These are phyloP conservation scores for Smittium mucronatum DNA, from an alignment of 371 early-diverging fungal genomes.

Conservation along the genomic window DNA sequence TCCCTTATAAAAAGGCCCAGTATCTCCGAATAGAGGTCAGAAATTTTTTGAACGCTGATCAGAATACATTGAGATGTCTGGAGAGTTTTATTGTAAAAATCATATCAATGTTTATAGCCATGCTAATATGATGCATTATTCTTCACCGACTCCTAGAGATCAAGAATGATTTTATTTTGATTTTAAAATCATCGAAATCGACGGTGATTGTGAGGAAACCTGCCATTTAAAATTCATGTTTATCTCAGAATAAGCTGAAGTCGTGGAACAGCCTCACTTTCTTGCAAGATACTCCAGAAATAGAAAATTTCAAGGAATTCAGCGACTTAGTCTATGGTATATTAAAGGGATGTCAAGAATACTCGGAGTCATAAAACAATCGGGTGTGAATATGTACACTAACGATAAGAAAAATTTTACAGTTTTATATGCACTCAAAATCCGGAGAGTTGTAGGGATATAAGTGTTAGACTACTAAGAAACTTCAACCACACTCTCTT, in stretches of 20 bases:
- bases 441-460: neutral
- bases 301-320: neutral
- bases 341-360: neutral
- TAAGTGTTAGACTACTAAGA: neutral
- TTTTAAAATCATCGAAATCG: neutral
- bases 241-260: neutral
- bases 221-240: constrained; percentile 5
- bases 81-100: constrained; percentile 11
- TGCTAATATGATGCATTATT: neutral
- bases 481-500: neutral
- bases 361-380: neutral
- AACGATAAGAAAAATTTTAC: neutral
- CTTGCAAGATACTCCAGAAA: neutral
- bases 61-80: constrained; percentile 9
- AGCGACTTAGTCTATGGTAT: neutral
- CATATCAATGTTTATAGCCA: constrained; percentile 5
- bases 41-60: neutral
- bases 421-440: neutral
- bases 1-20: neutral
- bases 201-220: neutral
- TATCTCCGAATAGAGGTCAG: too few species aligned
- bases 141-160: neutral
- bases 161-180: neutral
- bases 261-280: neutral
- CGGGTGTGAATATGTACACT: neutral